Conservation (phyloP, 495 filamentous ascomycete genomes). For the Aspergillus saccharolyticus region DNA sequence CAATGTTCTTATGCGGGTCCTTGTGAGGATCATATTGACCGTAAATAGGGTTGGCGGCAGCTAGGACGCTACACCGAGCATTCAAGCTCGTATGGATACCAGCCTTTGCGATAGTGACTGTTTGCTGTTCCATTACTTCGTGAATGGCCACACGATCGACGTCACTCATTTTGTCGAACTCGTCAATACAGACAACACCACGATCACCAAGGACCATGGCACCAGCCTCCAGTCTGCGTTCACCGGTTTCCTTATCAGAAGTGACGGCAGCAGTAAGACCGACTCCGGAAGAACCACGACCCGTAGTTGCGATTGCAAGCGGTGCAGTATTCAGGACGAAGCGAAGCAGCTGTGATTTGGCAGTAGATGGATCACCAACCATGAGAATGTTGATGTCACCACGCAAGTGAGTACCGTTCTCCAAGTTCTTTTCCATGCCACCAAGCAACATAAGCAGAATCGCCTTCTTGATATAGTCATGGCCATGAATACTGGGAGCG, state of each 20-base stretch:
- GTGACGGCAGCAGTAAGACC: constrained; percentile 98
- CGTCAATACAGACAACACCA: constrained; percentile 97
- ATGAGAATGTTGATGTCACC: constrained; percentile 99
- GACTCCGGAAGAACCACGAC: constrained; percentile 94
- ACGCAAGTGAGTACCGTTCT: constrained; percentile 95
- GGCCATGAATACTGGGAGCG: constrained; percentile 95
- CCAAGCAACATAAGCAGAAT: constrained; percentile 96
- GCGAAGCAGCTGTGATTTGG: constrained; percentile 94
- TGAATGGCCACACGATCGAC: constrained; percentile 97
- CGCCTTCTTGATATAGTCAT: constrained; percentile 97
- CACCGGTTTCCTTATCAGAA: constrained; percentile 94
- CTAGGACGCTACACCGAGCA: constrained; percentile 92
- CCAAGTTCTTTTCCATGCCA: constrained; percentile 97
- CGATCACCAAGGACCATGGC: constrained; percentile 98
- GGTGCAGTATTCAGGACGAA: constrained; percentile 98
- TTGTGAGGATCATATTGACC: constrained; percentile 99
- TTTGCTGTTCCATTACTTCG: constrained; percentile 99
- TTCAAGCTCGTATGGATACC: constrained; percentile 98
- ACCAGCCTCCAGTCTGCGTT: constrained; percentile 90
- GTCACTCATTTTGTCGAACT: constrained; percentile 99
- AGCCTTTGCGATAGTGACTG: constrained; percentile 97
- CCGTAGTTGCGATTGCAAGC: constrained; percentile 94
- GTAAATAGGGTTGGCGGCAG: constrained; percentile 95
- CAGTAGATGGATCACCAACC: constrained; percentile 98
- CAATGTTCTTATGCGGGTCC: constrained; percentile 97